A percentile compares a stretch with the other conserved stretches of the same genome.
phyloP scores from a whole-genome alignment of 257 asterid species.

The Anisodus acutangulus region DNA sequence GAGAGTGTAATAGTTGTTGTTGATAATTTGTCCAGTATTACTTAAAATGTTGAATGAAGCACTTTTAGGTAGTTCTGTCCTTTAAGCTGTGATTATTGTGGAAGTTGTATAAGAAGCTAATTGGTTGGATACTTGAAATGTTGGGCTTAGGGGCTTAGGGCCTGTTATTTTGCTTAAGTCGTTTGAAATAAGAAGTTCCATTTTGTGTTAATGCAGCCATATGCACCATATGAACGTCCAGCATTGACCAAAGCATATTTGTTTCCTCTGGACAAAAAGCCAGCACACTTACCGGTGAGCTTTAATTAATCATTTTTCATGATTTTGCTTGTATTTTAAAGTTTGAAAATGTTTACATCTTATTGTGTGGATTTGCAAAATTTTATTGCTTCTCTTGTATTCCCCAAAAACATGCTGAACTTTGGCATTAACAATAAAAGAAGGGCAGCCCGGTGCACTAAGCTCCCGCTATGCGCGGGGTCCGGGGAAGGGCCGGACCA shows the following conservation, averaged over 20 bases:
- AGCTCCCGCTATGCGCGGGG: too few species aligned
- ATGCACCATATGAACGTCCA: conserved; percentile 96
- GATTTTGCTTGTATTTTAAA: background rate
- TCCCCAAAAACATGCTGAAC: too few species aligned
- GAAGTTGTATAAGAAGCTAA: background rate
- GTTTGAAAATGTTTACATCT: background rate
- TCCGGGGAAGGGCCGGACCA: too few species aligned
- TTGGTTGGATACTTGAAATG: background rate
- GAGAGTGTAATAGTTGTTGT: background rate
- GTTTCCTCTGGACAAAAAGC: conserved; percentile 86
- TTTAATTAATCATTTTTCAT: conserved; percentile 27
- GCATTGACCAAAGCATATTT: conserved; percentile 90
- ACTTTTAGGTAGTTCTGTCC: background rate
- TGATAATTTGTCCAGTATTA: background rate
- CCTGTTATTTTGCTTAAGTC: background rate
- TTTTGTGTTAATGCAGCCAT: conserved; percentile 58
- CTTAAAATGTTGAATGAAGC: background rate
- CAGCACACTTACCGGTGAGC: conserved; percentile 94
- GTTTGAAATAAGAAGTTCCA: background rate
- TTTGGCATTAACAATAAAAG: too few species aligned
- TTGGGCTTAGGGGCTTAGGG: background rate
- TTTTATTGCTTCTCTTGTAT: background rate
- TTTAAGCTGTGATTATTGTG: background rate
- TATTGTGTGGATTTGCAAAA: background rate
- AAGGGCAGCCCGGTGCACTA: too few species aligned